Base-by-base conservation (phyloP, 2,329 filamentous ascomycete genomes). In the Dendryphion nanum region DNA sequence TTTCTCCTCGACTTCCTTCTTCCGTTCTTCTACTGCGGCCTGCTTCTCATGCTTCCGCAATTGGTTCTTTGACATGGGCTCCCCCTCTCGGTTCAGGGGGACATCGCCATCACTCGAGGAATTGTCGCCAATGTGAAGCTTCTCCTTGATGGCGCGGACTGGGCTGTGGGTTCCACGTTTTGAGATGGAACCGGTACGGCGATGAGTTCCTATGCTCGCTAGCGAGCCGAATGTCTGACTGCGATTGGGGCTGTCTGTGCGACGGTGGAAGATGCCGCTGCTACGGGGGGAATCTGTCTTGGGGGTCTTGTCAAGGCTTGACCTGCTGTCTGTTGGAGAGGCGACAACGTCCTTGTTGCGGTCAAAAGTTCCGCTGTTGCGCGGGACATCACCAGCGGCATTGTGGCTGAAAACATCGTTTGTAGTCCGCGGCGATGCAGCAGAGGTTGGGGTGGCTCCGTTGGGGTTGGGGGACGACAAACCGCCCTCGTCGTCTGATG, bases 51-150 rank as follows among this genome's bases (percentile, higher is more conserved):
- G 64, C 60, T 76, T 76, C 36, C 70, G 69, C 46, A 66, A 57
- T 58, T 76, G 73, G 45, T 72, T 72, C 41, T 65, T 66, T 45
- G 70, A 74, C 65, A 74, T 68, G 32, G 64, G 64, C 55, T 75
- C 71, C 37, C 71, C 73, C 17, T 74, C 69, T 31, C 71, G 63
- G 56, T 75, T 75, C 47, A 75, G 61, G 14, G 71, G 70, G 6
- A 45, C 31, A 30, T 63, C 58, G 21, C 51, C 50, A 7, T 64
- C 62, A 42, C 57, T 61, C 17, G 58, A 62, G 16, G 59, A 59
- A 42, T 51, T 50, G 24, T 53, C 50, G 34, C 52, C 60, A 36
- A 70, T 51, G 45, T 64, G 61, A 20, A 69, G 57, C 52, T 66
- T 68, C 50, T 67, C 64, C 42, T 62, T 66, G 45, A 70, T 53